Conservation (phyloP, 805 yeast genomes). For the Metschnikowia vanudenii region DNA sequence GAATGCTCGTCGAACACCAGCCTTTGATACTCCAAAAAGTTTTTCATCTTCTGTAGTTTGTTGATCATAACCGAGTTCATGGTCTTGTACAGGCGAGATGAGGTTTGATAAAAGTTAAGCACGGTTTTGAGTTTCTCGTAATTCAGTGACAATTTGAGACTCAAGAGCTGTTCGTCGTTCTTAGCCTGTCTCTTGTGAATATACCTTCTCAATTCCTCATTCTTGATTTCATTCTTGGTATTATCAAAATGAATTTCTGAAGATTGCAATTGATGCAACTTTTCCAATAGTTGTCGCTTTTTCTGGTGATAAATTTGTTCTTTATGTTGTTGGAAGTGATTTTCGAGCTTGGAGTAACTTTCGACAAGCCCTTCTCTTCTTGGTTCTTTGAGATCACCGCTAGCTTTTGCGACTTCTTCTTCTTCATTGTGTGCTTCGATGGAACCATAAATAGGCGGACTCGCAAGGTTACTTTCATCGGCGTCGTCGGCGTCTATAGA, state of each 20-base stretch:
- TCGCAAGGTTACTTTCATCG: background rate
- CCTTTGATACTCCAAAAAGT: slow-evolving; percentile 39
- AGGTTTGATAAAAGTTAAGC: slow-evolving; percentile 35
- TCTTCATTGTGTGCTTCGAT: slow-evolving; percentile 11
- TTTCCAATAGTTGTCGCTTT: slow-evolving; percentile 26
- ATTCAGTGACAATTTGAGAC: slow-evolving; percentile 29
- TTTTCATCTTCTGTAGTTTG: slow-evolving; percentile 38
- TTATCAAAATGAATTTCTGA: slow-evolving; percentile 27
- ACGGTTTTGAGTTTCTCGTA: slow-evolving; percentile 35
- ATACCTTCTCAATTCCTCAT: slow-evolving; percentile 28
- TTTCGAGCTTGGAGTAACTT: slow-evolving; percentile 20
- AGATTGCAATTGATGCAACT: slow-evolving; percentile 25
- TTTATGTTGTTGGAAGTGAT: slow-evolving; percentile 18
- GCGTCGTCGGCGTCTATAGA: background rate
- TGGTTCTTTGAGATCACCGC: slow-evolving; percentile 22
- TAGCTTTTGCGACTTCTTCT: slow-evolving; percentile 19
- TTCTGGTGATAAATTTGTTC: slow-evolving; percentile 22
- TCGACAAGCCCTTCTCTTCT: slow-evolving; percentile 24
- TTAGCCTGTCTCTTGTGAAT: slow-evolving; percentile 21
- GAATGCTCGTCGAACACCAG: slow-evolving; percentile 22
- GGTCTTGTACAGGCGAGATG: slow-evolving; percentile 33
- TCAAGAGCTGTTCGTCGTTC: slow-evolving; percentile 36
- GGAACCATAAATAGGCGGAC: background rate
- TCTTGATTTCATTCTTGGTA: slow-evolving; percentile 19
- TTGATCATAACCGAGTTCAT: slow-evolving; percentile 30